A percentile compares a stretch with the other conserved stretches of the same genome.
Evolutionary conservation across 2,329 filamentous ascomycete genomes (phyloP).

Genomic region (Metarhizium guizhouense): DNA sequence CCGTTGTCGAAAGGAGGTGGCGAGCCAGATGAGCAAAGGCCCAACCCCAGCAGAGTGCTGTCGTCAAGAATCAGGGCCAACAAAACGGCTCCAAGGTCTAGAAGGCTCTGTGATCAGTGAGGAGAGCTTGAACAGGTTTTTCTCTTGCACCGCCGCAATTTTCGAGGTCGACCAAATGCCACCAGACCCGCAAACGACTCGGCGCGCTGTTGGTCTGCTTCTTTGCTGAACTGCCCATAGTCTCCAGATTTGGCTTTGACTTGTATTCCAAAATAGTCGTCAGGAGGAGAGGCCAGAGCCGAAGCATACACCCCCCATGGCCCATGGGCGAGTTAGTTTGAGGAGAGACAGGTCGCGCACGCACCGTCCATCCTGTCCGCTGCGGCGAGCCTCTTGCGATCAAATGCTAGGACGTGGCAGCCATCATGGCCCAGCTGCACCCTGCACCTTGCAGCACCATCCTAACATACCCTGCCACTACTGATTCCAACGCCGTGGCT

Average conservation of each 20-base stretch:
- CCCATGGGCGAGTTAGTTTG: neutral
- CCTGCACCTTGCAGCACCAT: neutral
- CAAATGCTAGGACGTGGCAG: neutral
- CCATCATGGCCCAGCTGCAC: neutral
- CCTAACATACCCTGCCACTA: neutral
- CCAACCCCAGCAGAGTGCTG: neutral
- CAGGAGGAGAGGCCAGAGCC: neutral
- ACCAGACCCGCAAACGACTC: neutral
- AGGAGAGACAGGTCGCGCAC: neutral
- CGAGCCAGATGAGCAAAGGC: too few relatives aligned
- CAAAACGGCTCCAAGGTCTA: neutral
- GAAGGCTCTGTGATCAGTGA: neutral
- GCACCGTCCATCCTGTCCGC: neutral
- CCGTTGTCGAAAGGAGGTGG: neutral
- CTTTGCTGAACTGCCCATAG: neutral
- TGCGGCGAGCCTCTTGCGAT: neutral
- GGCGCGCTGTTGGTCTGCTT: neutral
- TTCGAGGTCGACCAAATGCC: neutral
- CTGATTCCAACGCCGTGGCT: constrained; percentile 1
- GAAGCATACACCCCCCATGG: neutral
- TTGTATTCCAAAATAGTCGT: too few relatives aligned
- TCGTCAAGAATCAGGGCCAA: neutral
- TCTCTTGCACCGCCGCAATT: neutral
- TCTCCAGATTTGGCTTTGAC: too few relatives aligned
- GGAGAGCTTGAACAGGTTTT: neutral